Evolutionary conservation across 1,284 basidiomycete genomes (phyloP).

Genomic region (Tetrapyrgos nigripes): DNA sequence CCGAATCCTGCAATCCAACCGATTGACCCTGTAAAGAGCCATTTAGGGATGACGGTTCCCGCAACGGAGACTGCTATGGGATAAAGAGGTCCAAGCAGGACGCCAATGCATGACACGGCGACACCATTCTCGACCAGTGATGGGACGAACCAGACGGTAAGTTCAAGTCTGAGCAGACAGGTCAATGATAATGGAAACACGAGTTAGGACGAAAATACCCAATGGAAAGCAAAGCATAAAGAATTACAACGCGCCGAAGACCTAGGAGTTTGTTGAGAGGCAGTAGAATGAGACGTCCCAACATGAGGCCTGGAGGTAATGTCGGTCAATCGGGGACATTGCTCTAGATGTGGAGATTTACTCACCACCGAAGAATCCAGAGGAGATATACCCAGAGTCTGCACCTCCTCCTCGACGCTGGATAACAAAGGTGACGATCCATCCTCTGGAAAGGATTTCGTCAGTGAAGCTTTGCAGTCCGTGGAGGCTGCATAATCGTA

Average conservation of each 20-base stretch:
- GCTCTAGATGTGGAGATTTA: background rate
- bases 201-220: conserved; percentile 30
- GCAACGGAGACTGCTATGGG: conserved; percentile 57
- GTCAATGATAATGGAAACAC: background rate
- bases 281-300: conserved; percentile 50
- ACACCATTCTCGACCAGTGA: conserved; percentile 57
- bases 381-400: conserved; percentile 36
- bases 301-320: conserved; percentile 36
- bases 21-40: conserved; percentile 56
- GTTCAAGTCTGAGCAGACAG: conserved; percentile 45
- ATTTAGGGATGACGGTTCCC: conserved; percentile 49
- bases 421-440: conserved; percentile 42
- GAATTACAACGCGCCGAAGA: conserved; percentile 45
- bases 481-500: no score
- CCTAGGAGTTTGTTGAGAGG: conserved; percentile 53
- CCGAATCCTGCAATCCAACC: conserved; percentile 64
- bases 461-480: no score
- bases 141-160: conserved; percentile 61
- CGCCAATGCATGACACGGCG: conserved; percentile 55
- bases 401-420: conserved; percentile 35
- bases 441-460: conserved; percentile 22
- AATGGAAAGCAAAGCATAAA: conserved; percentile 48
- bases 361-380: conserved; percentile 37
- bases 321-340: background rate
- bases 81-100: conserved; percentile 56